phyloP scores from a whole-genome alignment of 768 basidiomycete species.

The Serendipita vermifera region DNA sequence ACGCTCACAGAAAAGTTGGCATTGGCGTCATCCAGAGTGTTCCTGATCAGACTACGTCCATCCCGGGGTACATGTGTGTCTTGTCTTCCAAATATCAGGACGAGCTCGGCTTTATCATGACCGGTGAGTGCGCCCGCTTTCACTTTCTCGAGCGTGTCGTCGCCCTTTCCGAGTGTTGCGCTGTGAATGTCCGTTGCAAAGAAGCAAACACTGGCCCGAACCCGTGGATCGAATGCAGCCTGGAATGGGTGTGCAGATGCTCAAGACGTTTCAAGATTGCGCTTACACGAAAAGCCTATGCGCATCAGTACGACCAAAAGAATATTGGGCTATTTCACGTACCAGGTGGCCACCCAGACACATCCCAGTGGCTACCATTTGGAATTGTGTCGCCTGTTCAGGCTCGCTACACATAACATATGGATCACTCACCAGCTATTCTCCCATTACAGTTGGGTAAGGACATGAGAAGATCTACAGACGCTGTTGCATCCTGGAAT shows the following conservation, averaged over 20 bases:
- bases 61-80: conserved; percentile 87
- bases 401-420: conserved; percentile 13
- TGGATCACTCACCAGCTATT: conserved; percentile 50
- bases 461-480: conserved; percentile 60
- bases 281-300: conserved; percentile 40
- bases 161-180: conserved; percentile 77
- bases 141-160: conserved; percentile 67
- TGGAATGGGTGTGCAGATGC: conserved; percentile 22
- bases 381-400: conserved; percentile 13
- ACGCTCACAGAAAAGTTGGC: conserved; percentile 52
- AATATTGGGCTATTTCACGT: conserved; percentile 19
- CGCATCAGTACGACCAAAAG: neutral
- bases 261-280: neutral
- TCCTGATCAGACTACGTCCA: conserved; percentile 76
- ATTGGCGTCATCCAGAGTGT: conserved; percentile 66
- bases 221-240: conserved; percentile 80
- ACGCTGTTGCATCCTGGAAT: conserved; percentile 60
- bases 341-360: conserved; percentile 81
- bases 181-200: conserved; percentile 91
- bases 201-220: conserved; percentile 79
- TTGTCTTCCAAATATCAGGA: conserved; percentile 96
- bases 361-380: conserved; percentile 90
- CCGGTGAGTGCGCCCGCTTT: conserved; percentile 53
- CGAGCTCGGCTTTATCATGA: conserved; percentile 64
- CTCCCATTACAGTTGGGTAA: conserved; percentile 81